Percentiles rank a stretch among this genome's conserved stretches.
Conservation (phyloP, 2,329 filamentous ascomycete species). For the Fonsecaea pedrosoi region DNA sequence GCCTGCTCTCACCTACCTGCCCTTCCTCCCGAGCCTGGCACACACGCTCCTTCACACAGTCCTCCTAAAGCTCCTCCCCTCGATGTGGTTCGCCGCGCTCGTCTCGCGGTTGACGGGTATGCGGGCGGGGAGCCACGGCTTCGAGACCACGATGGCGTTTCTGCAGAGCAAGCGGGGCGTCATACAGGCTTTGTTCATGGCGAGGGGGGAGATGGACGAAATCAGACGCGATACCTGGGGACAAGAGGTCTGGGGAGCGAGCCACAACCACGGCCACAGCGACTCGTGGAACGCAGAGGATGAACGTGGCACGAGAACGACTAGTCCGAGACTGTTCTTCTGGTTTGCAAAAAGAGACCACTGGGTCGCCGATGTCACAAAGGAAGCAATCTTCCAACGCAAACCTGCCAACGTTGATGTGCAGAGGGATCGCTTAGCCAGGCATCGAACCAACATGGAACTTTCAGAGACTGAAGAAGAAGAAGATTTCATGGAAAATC, state of each 20-base stretch:
- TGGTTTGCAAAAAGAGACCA: constrained; percentile 67
- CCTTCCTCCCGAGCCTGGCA: constrained; percentile 50
- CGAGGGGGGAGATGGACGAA: constrained; percentile 62
- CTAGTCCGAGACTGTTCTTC: constrained; percentile 57
- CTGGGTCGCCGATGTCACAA: constrained; percentile 66
- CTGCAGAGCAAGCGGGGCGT: constrained; percentile 58
- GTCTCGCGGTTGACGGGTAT: constrained; percentile 54
- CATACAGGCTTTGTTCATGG: constrained; percentile 64
- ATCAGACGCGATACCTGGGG: constrained; percentile 65
- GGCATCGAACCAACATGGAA: not conserved
- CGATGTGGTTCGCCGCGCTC: constrained; percentile 48
- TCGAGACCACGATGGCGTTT: constrained; percentile 59
- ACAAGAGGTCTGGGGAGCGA: constrained; percentile 65
- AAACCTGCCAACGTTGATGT: constrained; percentile 43
- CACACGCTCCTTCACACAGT: constrained; percentile 51
- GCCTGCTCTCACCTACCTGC: constrained; percentile 63
- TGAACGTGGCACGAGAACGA: not conserved
- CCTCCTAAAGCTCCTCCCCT: constrained; percentile 53
- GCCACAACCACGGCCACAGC: constrained; percentile 32
- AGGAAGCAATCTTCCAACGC: constrained; percentile 60
- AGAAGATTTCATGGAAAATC: constrained; percentile 18
- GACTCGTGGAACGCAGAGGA: constrained; percentile 27
- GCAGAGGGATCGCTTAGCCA: constrained; percentile 7
- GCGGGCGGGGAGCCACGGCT: constrained; percentile 49
- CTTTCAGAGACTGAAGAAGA: constrained; percentile 34